Evolutionary conservation across 495 filamentous ascomycete species (phyloP), one percentile per base, ranked within the genome.

Genomic region (Alectoria sarmentosa): DNA sequence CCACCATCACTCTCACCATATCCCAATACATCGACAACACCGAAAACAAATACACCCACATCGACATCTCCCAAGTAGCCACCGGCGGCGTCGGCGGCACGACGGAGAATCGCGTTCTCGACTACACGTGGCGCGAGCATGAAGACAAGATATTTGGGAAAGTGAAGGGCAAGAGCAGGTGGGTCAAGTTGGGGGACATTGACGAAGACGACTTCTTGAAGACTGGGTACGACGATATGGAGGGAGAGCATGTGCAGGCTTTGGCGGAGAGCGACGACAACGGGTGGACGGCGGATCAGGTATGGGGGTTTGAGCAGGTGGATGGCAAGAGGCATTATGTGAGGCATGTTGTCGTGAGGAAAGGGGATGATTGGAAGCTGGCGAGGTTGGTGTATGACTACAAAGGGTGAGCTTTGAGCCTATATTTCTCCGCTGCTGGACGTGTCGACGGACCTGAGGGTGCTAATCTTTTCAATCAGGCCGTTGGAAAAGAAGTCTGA

Each of bases 81-180:
- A 90, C 89, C 11, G 90, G 89, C 66, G 90, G 89, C 46, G 78
- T 95, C 61, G 82, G 81, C 65, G 88, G 88, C 64, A 88, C 88
- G 30, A 79, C 80, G 37, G 92, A 96, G 76, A 73, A 76, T 32
- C 89, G 93, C 65, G 82, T 72, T 37, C 77, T 93, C 2, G 90
- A 97, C 80, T 86, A 84, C 82, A 66, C 67, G 39, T 80, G 76
- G 70, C 88, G 90, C 65, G 81, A 84, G 49, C 90, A 94, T 76
- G 74, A 74, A 34, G 93, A 97, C 76, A 83, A 85, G 76, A 81
- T 96, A 62, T 98, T 96, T 72, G 93, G 94, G 28, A 76, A 75
- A 17, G 76, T 96, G 49, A 73, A 76, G 28, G 91, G 89, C 32
- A 77, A 82, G 61, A 82, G 79, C 36, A 79, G 83, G n/a, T 85